Base-by-base conservation (phyloP, 164 flowering plant genomes). In the Warburgia ugandensis region DNA sequence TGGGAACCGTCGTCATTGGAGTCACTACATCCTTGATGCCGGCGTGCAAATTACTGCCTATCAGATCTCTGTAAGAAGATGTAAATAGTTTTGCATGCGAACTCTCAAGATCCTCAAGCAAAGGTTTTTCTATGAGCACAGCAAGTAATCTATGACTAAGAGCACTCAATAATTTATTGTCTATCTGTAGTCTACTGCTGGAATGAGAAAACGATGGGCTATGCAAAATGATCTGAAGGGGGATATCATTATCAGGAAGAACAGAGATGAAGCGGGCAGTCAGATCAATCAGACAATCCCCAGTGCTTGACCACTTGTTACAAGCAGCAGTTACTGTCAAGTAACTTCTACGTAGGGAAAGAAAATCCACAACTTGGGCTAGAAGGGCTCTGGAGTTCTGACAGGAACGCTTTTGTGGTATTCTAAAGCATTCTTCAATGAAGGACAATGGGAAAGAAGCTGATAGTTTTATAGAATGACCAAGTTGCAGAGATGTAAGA, bases 1-100 rank as follows among this genome's bases (percentile, higher is more conserved):
- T 47, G 1, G 95, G 90, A 50, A 79, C 62, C 20, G 70, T 67
- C 47, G 76, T 59, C 26, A 68, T 47, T n/a, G 78, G 74, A 28
- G 69, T 71, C 19, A 58, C 52, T 6, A 71, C 63, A 44, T 83
- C 91, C 53, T 54, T 45, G 3, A 51, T 48, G 42, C 38, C 60
- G 22, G 63, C 37, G 28, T 45, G 50, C 21, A 35, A 23, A 23
- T 64, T 52, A 8, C 29, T 44, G n/a, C 31, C 28, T 0, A 22
- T 12, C 10, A 50, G 45, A 36, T 33, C 16, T 45, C 40, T 29
- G 2, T 16, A 50, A 30, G 30, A 58, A 32, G 58, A 20, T 36
- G 72, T 55, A 29, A 62, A 6, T 13, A 19, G 26, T 16, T 22
- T 14, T 22, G 19, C 8, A 22, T 39, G 16, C 19, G 6, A 39